Percentiles rank a stretch among this genome's conserved stretches.
Evolutionary conservation across 2,329 filamentous ascomycete species (phyloP).

Genomic region (Beauveria scarabaeidicola): DNA sequence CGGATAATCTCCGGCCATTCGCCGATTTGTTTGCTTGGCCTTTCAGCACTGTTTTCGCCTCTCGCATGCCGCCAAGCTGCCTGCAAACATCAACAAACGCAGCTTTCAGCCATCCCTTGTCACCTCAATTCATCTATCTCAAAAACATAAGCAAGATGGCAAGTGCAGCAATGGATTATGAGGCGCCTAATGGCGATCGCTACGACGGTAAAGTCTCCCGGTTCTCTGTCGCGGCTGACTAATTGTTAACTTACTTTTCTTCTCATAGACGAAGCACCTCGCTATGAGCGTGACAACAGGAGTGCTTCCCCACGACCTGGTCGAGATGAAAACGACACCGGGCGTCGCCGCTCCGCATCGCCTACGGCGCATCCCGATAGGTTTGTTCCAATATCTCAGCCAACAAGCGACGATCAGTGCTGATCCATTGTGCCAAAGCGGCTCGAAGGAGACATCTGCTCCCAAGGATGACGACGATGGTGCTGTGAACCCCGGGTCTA

Average conservation of each 20-base stretch:
- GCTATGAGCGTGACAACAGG: constrained; percentile 58
- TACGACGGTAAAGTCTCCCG: constrained; percentile 48
- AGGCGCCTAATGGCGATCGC: constrained; percentile 57
- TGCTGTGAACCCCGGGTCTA: constrained; percentile 86
- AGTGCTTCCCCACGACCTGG: constrained; percentile 55
- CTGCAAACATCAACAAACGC: constrained; percentile 9
- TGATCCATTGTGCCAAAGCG: constrained; percentile 21
- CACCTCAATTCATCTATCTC: not conserved
- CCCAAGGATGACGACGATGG: constrained; percentile 61
- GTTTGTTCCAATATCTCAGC: constrained; percentile 4
- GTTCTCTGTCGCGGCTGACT: not conserved
- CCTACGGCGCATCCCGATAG: constrained; percentile 44
- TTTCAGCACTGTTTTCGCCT: constrained; percentile 6
- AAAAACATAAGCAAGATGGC: constrained; percentile 38
- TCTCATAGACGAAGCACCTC: constrained; percentile 50
- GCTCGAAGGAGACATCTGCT: constrained; percentile 45
- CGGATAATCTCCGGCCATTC: not conserved
- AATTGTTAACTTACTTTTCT: not conserved
- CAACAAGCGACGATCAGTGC: not conserved
- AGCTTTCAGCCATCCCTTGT: not conserved
- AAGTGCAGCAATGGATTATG: constrained; percentile 62
- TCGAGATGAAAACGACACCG: constrained; percentile 52
- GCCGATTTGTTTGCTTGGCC: not conserved
- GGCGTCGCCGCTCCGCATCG: constrained; percentile 54
- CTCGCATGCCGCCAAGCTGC: not conserved